Evolutionary conservation across 2,329 filamentous ascomycete genomes (phyloP), one percentile per base, ranked within the genome.

Genomic region (Calonectria ilicicola): DNA sequence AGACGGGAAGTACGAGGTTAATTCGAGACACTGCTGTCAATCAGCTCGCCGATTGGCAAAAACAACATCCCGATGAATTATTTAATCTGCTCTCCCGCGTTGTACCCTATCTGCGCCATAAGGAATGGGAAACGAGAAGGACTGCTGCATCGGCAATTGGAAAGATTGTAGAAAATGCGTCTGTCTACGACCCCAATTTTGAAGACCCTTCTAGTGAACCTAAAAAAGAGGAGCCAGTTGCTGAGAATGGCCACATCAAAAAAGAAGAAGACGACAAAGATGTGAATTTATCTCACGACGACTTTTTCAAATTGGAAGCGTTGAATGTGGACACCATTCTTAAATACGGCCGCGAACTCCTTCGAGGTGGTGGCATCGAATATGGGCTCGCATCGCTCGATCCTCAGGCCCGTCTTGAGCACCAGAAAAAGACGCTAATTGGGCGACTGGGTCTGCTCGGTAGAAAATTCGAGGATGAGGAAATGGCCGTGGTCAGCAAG

Each of bases 21-120:
- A 98, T 99, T 82, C 93, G 97, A 78, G 98, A 98, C 82, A 99
- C 97, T 75, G 97, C 97, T 74, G 97, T 98, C 74, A 95, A 97
- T 82, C 97, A 99, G 86, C 90, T 99, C 75, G 97, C 96, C 74
- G 97, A 99, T 85, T 97, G 98, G 84, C 97, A 99, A 85, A 98
- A 98, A 83, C 94, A 97, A 83, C 97, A 98, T 80, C 97, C 97
- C 0, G 96, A 99, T 85, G 97, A 99, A 84, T 88, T 99, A 1
- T 98, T 98, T 86, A 98, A 98, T 82, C 90, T 99, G 8, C 89
- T 99, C 15, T 96, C 95, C 35, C 91, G 96, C 73, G 96, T 99
- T 38, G 93, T 99, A n/a, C 96, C 97, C 1, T 99, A 98, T 84
- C 89, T 99, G 35, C 92, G 95, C 71, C 96, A 97, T 78, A 98